Base-by-base conservation (phyloP, 768 basidiomycete genomes). In the Russula sp. region DNA sequence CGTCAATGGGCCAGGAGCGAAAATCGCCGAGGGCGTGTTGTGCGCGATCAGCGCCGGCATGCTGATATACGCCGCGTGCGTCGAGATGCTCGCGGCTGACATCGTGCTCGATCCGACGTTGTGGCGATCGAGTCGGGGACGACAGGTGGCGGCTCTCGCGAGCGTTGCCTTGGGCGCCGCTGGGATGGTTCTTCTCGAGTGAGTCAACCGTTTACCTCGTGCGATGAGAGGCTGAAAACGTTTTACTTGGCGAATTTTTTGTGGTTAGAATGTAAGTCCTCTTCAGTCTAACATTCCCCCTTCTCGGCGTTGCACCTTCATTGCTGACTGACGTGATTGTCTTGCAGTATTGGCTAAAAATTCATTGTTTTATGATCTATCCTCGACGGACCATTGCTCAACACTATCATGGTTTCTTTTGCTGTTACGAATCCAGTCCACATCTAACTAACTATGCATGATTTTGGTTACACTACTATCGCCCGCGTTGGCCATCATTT, bases 81-180 rank as follows among this genome's bases (percentile, higher is more conserved):
- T 92, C 7, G 90, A 92, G 77, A 92, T 93, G 87, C 81, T 93
- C 55, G 90, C 88, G 0, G 90, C 83, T 3, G 90, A 93, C 71
- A 91, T 92, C 66, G 87, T 92, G 46, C 86, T 87, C 73, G 87
- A 89, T 42, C 83, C 83, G 62, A 77, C 66, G 72, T 74, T 75
- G 72, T 77, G 76, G 78, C 72, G 74, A 32, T 72, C 75, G 62
- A 66, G 71, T 18, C 60, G 72, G 16, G 57, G 65, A 47, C 72
- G 78, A 67, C 82, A 85, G 71, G 74, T 72, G 16, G 66, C 86
- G 41, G 88, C 88, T 11, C 72, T 90, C 14, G 69, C 71, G 2
- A 87, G 86, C 68, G 69, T 89, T 60, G 69, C 84, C 32, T 75
- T 78, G n/a, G 89, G 88, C 4, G 83, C 82, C 1, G 69, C 69